Evolutionary conservation across 805 yeast genomes (phyloP), one percentile per base, ranked within the genome.

Genomic region (Hanseniaspora guilliermondii): DNA sequence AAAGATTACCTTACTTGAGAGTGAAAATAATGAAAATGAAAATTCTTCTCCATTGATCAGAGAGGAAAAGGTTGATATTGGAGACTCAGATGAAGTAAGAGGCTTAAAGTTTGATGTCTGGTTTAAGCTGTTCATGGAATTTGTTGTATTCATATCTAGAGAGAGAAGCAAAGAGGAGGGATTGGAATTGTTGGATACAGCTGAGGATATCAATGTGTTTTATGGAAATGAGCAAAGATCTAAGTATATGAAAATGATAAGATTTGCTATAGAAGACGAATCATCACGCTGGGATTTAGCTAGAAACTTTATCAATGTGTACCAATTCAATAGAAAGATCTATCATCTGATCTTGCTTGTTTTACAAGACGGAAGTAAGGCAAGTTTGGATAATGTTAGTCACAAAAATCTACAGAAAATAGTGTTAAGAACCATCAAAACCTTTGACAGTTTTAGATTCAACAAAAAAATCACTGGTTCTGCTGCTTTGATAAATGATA

Each of bases 341-440:
- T 73, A 80, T 57, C 79, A 80, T 57, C 65, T 87, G 24, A 87
- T 87, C 64, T 67, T 84, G 63, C 77, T 83, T 46, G 74, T 84
- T 46, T 78, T 85, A 56, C 70, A 83, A 1, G 74, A 84, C 0
- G 60, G 62, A 17, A 88, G 91, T 0, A 70, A 72, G 30, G 70
- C 69, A 6, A 77, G 85, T 1, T 69, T 78, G 61, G 83, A 79
- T 14, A 73, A 77, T 17, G 79, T 83, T 62, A 82, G 86, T 49
- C 82, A 84, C 47, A 80, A 87, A 36, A 85, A 87, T 58, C 91
- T 87, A 63, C 97, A 91, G 62, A 93, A 93, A 65, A 91, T 81
- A 64, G 82, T 91, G 58, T 70, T 93, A 57, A 79, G 98, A 60
- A 97, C 89, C 61, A 73, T 91, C 59, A 93, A 91, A 64, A 94